These are phyloP conservation scores for Calonectria pseudoreteaudii DNA, from an alignment of 2,329 filamentous ascomycete genomes.

Conservation along the genomic window DNA sequence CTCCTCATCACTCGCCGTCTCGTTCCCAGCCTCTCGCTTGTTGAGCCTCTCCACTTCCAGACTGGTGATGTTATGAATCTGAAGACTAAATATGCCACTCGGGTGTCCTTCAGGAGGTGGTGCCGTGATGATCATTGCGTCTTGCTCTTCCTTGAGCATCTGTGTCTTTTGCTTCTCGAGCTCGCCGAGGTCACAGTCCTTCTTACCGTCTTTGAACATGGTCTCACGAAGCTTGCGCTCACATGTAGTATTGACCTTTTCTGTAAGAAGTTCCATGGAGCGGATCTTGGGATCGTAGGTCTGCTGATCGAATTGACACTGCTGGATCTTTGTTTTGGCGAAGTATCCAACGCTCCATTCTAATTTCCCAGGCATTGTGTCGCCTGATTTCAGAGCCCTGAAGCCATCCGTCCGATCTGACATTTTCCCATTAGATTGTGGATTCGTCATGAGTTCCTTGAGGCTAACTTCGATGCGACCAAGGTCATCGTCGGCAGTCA, in stretches of 20 bases:
- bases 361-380: constrained; percentile 76
- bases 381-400: constrained; percentile 71
- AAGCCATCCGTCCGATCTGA: constrained; percentile 74
- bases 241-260: constrained; percentile 65
- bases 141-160: constrained; percentile 70
- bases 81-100: constrained; percentile 76
- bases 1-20: constrained; percentile 65
- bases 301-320: constrained; percentile 71
- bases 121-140: constrained; percentile 75
- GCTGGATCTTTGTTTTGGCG: constrained; percentile 72
- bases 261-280: constrained; percentile 67
- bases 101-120: constrained; percentile 72
- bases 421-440: constrained; percentile 71
- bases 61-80: constrained; percentile 79
- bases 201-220: constrained; percentile 55
- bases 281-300: constrained; percentile 68
- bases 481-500: constrained; percentile 79
- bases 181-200: constrained; percentile 68
- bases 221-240: constrained; percentile 76
- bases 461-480: constrained; percentile 78
- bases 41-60: constrained; percentile 71
- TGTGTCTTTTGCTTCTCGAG: constrained; percentile 76
- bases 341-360: constrained; percentile 80
- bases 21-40: constrained; percentile 62
- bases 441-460: constrained; percentile 71